A percentile compares a stretch with the other conserved stretches of the same genome.
phyloP scores from a whole-genome alignment of 2,329 filamentous ascomycete species.

The Capronia americana region DNA sequence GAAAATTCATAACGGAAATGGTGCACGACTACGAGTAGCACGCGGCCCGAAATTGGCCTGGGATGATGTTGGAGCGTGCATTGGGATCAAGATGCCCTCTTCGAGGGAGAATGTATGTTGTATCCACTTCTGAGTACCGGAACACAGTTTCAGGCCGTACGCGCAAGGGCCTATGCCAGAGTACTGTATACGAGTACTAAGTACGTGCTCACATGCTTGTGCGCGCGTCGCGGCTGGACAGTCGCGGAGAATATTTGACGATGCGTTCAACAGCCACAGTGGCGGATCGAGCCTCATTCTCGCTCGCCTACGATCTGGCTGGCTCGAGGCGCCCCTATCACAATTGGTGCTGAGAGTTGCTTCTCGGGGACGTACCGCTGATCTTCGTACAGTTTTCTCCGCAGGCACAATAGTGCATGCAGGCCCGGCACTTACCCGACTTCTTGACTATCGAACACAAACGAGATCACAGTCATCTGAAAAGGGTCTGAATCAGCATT shows the following conservation, averaged over 20 bases:
- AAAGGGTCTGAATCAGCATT: not conserved
- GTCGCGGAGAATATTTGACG: constrained; percentile 13
- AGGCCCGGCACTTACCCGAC: constrained; percentile 15
- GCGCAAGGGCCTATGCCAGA: not conserved
- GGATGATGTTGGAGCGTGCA: not conserved
- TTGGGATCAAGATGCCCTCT: not conserved
- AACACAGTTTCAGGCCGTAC: not conserved
- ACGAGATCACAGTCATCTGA: constrained; percentile 29
- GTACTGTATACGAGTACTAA: too few species aligned
- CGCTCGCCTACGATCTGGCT: constrained; percentile 18
- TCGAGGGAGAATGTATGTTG: not conserved
- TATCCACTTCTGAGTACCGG: too few species aligned
- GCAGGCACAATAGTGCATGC: constrained; percentile 29
- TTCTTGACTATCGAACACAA: constrained; percentile 34
- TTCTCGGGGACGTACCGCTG: not conserved
- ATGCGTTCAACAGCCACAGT: constrained; percentile 9
- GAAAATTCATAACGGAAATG: not conserved
- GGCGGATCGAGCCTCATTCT: constrained; percentile 21
- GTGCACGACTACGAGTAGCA: not conserved
- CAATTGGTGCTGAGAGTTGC: not conserved
- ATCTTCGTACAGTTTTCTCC: not conserved
- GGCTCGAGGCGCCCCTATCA: constrained; percentile 5
- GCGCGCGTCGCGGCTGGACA: not conserved
- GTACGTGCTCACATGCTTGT: not conserved
- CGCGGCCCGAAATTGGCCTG: not conserved